Evolutionary conservation across 2,329 filamentous ascomycete genomes (phyloP).

Genomic region (Hansfordia pulvinata): DNA sequence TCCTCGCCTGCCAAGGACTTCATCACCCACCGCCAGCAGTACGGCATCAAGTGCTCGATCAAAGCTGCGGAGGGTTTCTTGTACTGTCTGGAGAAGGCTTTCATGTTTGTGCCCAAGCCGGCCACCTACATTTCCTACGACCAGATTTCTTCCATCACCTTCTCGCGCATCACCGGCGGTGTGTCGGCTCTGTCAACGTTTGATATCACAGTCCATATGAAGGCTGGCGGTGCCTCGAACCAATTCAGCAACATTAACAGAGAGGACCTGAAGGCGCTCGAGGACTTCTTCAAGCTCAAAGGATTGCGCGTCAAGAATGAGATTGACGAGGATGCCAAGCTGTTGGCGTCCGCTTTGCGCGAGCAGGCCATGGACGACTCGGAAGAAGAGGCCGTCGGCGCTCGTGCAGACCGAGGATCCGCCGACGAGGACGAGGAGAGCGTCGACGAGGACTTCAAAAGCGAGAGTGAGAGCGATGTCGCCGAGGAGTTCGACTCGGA

Average conservation of each 20-base stretch:
- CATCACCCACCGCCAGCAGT: conserved; percentile 81
- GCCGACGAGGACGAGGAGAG: conserved; percentile 95
- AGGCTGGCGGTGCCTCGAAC: conserved; percentile 73
- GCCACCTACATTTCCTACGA: conserved; percentile 96
- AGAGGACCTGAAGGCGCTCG: conserved; percentile 92
- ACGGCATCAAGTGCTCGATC: conserved; percentile 98
- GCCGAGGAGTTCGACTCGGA: conserved; percentile 91
- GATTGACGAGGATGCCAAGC: conserved; percentile 83
- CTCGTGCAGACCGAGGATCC: conserved; percentile 65
- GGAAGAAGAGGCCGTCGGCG: conserved; percentile 66
- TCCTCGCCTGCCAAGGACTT: conserved; percentile 92
- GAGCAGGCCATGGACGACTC: conserved; percentile 74
- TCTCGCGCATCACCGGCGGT: conserved; percentile 89
- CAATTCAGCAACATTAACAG: conserved; percentile 99
- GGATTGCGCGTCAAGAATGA: conserved; percentile 95
- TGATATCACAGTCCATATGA: conserved; percentile 88
- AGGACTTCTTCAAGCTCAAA: conserved; percentile 95
- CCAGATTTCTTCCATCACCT: conserved; percentile 79
- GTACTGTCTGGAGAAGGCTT: conserved; percentile 94
- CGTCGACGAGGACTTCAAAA: conserved; percentile 89
- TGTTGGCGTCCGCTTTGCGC: conserved; percentile 68
- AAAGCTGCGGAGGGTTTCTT: conserved; percentile 97
- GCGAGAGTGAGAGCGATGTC: conserved; percentile 85
- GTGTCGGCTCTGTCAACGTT: conserved; percentile 92
- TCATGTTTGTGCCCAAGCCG: conserved; percentile 98